Conservation (phyloP, 163 green algal genomes). For the Trebouxiophyceae sp. region DNA sequence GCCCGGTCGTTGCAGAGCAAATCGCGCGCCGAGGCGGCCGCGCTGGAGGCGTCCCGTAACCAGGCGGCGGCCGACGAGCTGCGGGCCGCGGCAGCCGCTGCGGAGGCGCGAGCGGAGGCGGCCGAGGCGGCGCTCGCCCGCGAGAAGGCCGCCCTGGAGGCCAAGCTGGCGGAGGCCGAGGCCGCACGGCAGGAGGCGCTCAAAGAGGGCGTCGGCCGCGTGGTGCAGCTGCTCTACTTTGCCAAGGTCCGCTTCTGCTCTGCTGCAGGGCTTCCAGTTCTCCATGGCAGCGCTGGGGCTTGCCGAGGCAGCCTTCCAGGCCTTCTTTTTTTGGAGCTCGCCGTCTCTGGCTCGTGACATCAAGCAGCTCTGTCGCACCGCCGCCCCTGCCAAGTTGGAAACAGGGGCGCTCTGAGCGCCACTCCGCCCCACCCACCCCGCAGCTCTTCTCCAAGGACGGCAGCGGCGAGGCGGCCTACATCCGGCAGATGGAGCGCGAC, state of each 20-base stretch:
- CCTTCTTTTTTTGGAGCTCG: too few relatives aligned
- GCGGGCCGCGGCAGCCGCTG: not conserved
- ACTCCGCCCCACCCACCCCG: too few relatives aligned
- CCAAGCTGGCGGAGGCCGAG: not conserved
- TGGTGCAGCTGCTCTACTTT: constrained; percentile 38
- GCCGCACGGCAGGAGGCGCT: not conserved
- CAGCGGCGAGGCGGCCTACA: not conserved
- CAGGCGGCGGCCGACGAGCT: not conserved
- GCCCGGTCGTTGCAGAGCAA: not conserved
- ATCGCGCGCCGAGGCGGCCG: not conserved
- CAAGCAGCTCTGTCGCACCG: too few relatives aligned
- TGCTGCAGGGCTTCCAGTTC: too few relatives aligned
- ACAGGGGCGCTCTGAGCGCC: too few relatives aligned
- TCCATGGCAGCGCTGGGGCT: too few relatives aligned
- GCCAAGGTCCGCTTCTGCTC: too few relatives aligned
- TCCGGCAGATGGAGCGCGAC: constrained; percentile 10
- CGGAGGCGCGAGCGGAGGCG: constrained; percentile 8
- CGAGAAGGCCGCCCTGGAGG: not conserved
- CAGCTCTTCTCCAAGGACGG: constrained; percentile 13
- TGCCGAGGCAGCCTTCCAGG: too few relatives aligned
- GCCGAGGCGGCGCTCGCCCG: constrained; percentile 11
- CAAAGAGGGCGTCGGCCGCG: constrained; percentile 6
- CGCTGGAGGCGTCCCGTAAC: not conserved
- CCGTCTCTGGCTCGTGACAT: too few relatives aligned
- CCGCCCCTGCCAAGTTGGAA: too few relatives aligned